A percentile compares a stretch with the other conserved stretches of the same genome.
phyloP scores from a whole-genome alignment of 345 rosid species.

The Trapa incisa region DNA sequence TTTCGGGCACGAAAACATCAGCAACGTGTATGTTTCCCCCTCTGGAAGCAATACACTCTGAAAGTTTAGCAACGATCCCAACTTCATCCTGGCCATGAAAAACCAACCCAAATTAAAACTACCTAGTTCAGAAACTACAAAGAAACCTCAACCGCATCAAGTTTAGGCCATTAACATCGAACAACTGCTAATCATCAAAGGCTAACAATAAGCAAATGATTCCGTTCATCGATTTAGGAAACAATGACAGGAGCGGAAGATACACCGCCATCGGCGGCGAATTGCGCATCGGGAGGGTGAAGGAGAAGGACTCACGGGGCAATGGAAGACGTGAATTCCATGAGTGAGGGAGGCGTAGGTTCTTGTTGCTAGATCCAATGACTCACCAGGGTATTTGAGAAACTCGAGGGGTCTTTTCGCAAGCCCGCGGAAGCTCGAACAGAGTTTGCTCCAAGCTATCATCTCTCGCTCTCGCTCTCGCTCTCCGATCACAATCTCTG shows the following conservation, averaged over 20 bases:
- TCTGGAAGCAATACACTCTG: conserved; percentile 79
- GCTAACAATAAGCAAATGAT: too few relatives aligned
- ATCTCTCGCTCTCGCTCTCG: conserved; percentile 4
- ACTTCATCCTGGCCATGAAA: conserved; percentile 47
- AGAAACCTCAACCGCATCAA: neutral
- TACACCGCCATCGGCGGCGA: neutral
- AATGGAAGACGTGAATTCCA: conserved; percentile 88
- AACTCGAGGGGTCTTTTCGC: conserved; percentile 41
- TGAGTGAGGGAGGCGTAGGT: conserved; percentile 36
- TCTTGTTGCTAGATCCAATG: conserved; percentile 34
- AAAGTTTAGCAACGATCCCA: conserved; percentile 83
- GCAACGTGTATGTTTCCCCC: conserved; percentile 89
- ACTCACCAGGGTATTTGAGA: conserved; percentile 28
- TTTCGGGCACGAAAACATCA: conserved; percentile 82
- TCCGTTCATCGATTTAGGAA: neutral
- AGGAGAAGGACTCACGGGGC: conserved; percentile 47
- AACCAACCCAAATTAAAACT: neutral
- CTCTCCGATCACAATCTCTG: neutral
- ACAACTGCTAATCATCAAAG: too few relatives aligned
- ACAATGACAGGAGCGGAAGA: neutral
- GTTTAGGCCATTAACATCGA: neutral
- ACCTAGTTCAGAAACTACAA: neutral
- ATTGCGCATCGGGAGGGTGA: neutral
- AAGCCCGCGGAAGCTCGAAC: conserved; percentile 17
- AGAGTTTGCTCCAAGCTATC: conserved; percentile 5